A percentile compares a stretch with the other conserved stretches of the same genome.
Evolutionary conservation across 352 stramenopile species (phyloP).

Genomic region (Pythium scleroteichum): DNA sequence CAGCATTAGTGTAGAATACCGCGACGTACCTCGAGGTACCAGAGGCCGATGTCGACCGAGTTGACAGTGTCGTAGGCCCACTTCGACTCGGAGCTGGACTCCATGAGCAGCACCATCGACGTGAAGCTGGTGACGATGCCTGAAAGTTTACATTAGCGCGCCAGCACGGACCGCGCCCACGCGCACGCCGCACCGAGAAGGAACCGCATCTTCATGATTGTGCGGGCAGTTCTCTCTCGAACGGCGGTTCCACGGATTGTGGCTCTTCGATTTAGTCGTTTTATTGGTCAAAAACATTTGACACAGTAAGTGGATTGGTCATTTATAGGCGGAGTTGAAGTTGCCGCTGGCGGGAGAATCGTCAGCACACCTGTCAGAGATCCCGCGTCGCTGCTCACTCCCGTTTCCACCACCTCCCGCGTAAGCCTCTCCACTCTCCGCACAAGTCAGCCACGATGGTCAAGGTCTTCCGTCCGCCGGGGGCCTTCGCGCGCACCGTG

Average conservation of each 20-base stretch:
- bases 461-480: constrained; percentile 18
- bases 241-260: neutral
- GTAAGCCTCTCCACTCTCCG: neutral
- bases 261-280: neutral
- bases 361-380: neutral
- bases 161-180: neutral
- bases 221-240: neutral
- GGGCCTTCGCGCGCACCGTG: constrained; percentile 6
- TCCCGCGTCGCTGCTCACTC: neutral
- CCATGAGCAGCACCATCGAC: constrained; percentile 51
- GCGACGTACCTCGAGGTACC: constrained; percentile 50
- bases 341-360: constrained; percentile 2
- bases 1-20: no score
- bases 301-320: constrained; percentile 2
- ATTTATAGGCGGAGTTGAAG: constrained; percentile 16
- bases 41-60: constrained; percentile 75
- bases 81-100: constrained; percentile 42
- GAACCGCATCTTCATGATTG: constrained; percentile 26
- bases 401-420: neutral
- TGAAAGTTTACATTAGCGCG: constrained; percentile 17
- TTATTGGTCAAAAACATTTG: constrained; percentile 16
- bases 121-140: constrained; percentile 51
- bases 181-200: constrained; percentile 14
- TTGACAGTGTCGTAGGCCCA: constrained; percentile 72
- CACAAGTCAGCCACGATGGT: constrained; percentile 13